These are phyloP conservation scores for Arachnomyces sp. DNA, from an alignment of 2,329 filamentous ascomycete species.

Conservation along the genomic window DNA sequence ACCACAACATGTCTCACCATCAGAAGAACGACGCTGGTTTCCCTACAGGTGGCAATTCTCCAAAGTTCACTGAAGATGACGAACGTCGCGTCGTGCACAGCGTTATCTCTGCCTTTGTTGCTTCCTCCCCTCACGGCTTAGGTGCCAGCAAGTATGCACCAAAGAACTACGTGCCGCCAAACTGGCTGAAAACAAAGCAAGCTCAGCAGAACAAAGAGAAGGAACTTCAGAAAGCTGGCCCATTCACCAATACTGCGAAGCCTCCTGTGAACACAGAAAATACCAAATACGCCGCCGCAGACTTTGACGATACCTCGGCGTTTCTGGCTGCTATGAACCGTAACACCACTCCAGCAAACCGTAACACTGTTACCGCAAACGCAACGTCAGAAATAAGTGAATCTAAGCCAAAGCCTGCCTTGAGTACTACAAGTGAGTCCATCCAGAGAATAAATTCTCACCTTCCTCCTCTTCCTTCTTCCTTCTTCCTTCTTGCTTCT, in stretches of 20 bases:
- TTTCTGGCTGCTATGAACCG: constrained; percentile 21
- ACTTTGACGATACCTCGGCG: constrained; percentile 20
- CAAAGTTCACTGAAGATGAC: not conserved
- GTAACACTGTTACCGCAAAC: not conserved
- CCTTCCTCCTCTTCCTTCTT: constrained; percentile 12
- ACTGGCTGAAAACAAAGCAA: not conserved
- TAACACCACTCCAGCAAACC: constrained; percentile 1
- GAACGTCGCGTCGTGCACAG: constrained; percentile 3
- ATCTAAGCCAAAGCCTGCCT: not conserved
- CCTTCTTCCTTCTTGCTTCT: constrained; percentile 12
- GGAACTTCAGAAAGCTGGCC: no score
- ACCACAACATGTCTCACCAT: not conserved
- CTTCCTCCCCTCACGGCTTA: not conserved
- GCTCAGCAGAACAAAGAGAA: no score
- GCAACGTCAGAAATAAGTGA: not conserved
- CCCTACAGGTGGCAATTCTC: no score
- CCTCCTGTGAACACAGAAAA: constrained; percentile 9
- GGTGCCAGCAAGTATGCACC: constrained; percentile 6
- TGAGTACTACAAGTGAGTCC: constrained; percentile 1
- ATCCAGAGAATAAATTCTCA: not conserved
- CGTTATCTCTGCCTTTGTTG: constrained; percentile 2
- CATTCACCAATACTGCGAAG: constrained; percentile 11
- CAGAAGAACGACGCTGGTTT: constrained; percentile 1
- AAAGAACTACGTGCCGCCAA: not conserved
- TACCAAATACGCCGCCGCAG: constrained; percentile 7